Evolutionary conservation across 2,329 filamentous ascomycete species (phyloP), one percentile per base, ranked within the genome.

Genomic region (Aulographum hederae): DNA sequence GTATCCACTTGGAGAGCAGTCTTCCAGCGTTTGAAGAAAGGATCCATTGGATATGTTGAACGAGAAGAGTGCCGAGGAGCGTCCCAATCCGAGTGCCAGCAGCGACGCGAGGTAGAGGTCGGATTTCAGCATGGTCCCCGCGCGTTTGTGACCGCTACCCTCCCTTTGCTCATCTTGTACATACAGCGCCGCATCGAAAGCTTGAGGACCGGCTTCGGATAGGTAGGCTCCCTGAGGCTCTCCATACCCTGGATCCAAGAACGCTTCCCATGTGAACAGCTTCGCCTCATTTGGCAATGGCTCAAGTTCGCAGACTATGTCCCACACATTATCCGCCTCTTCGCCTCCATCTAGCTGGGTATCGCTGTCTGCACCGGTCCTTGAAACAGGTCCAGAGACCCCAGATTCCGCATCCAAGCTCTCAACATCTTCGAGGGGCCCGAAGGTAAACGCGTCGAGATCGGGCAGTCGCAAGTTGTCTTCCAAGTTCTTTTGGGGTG

Each of bases 241-340:
- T 4, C 56, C 46, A 4, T 56, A 45, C n/a, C 57, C 46, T 1
- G 52, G 41, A 8, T 52, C 46, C 2, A 62, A 53, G 42, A 85
- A 85, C 2, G 52, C 55, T 40, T 82, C 73, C 80, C 80, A 89
- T 1, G 73, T 75, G 37, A 64, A 66, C 43, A 72, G 69, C 25
- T 37, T 32, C 2, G 46, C 33, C 16, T 47, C 34, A 13, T 54
- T 44, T 4, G 49, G 44, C 3, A 40, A 43, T 1, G 44, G 44
- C 4, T 45, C 46, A n/a, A 49, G 30, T 4, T 52, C 45, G 3
- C 48, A 34, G 2, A 54, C 50, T 5, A 51, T 25, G 14, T 51
- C 39, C 57, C 58, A 61, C 2, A 59, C 35, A 34, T 58, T 51
- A 6, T 46, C 44, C 11, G 43, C 37, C 19, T 44, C 39, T n/a